Conservation (phyloP, 2,329 filamentous ascomycete genomes). For the Cercospora sp. region DNA sequence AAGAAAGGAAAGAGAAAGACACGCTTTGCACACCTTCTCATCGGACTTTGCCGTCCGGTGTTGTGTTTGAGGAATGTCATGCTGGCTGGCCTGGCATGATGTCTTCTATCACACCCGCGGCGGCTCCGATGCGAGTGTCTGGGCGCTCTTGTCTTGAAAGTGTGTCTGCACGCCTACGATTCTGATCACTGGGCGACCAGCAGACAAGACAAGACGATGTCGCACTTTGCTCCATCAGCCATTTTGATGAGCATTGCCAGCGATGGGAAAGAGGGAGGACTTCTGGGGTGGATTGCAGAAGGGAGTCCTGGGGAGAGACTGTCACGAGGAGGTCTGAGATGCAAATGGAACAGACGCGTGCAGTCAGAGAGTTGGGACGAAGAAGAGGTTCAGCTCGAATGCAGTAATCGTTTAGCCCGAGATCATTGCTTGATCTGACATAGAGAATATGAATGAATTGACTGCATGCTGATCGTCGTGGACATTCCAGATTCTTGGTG, state of each 20-base stretch:
- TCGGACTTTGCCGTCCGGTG: not conserved
- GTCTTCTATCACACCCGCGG: not conserved
- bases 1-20: conserved; percentile 4
- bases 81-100: not conserved
- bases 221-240: conserved; percentile 15
- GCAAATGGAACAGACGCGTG: not conserved
- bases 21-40: not conserved
- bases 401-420: not conserved
- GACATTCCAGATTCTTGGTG: not conserved
- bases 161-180: not conserved
- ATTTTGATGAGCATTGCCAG: conserved; percentile 12
- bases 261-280: not conserved
- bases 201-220: conserved; percentile 15
- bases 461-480: conserved; percentile 11
- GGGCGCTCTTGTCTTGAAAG: not conserved
- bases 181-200: conserved; percentile 13
- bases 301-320: not conserved
- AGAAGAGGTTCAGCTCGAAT: not conserved
- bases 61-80: not conserved
- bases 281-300: conserved; percentile 4
- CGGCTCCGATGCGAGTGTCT: not conserved
- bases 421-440: not conserved
- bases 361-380: not conserved
- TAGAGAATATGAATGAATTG: conserved; percentile 6
- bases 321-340: conserved; percentile 7